Evolutionary conservation across 140 eudicot genomes (phyloP).

Genomic region (Stevia rebaudiana): DNA sequence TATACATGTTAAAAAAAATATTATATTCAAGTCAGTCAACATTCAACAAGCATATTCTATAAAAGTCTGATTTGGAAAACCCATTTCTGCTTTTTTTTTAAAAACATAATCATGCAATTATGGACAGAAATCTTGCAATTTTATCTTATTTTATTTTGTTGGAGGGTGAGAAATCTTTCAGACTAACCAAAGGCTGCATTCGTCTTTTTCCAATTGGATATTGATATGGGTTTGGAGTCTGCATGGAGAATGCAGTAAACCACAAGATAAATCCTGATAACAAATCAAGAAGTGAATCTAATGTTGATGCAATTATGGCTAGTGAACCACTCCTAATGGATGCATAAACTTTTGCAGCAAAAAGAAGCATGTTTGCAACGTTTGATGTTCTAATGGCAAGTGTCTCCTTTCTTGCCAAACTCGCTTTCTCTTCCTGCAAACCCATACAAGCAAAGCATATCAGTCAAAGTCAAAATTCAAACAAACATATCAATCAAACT

Average conservation of each 20-base stretch:
- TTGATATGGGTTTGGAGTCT: slow-evolving; percentile 58
- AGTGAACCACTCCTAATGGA: slow-evolving; percentile 65
- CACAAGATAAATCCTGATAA: slow-evolving; percentile 71
- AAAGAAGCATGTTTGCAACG: slow-evolving; percentile 69
- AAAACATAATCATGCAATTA: background rate
- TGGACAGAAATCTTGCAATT: slow-evolving; percentile 2
- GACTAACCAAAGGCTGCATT: slow-evolving; percentile 86
- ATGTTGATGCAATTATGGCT: slow-evolving; percentile 71
- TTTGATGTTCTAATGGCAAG: slow-evolving; percentile 64
- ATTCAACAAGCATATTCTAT: background rate
- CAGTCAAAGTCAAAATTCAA: background rate
- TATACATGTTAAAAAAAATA: background rate
- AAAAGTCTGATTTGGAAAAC: background rate
- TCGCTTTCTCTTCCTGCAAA: slow-evolving; percentile 63
- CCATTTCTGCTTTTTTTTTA: background rate
- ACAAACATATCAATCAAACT: background rate
- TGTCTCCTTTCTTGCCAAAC: slow-evolving; percentile 63
- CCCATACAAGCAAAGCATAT: slow-evolving; percentile 12
- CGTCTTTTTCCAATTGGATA: slow-evolving; percentile 83
- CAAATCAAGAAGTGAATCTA: slow-evolving; percentile 79
- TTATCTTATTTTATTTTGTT: background rate
- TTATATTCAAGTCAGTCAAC: background rate
- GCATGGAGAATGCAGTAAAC: slow-evolving; percentile 84
- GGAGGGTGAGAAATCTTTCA: background rate
- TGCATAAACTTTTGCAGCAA: slow-evolving; percentile 76